These are phyloP conservation scores for Pyricularia sp. DNA, from an alignment of 2,329 filamentous ascomycete genomes.

Conservation along the genomic window DNA sequence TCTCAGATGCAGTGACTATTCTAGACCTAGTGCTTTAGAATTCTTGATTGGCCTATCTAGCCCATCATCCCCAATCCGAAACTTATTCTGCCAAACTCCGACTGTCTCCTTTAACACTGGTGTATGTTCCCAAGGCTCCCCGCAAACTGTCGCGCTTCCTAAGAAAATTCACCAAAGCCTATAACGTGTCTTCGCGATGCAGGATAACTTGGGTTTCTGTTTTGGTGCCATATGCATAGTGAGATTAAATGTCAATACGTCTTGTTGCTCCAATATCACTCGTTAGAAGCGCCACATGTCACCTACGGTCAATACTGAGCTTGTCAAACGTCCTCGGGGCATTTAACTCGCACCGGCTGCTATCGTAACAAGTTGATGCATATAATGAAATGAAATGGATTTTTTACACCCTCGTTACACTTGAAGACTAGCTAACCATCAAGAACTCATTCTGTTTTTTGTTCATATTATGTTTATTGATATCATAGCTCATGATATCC, in stretches of 20 bases:
- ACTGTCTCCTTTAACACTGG: too few species aligned
- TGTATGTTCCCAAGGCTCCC: neutral
- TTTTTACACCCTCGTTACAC: neutral
- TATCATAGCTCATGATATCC: neutral
- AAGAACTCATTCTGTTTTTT: neutral
- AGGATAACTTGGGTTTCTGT: too few species aligned
- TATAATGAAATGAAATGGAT: too few species aligned
- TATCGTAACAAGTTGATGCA: neutral
- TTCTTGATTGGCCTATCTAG: neutral
- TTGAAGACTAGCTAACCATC: too few species aligned
- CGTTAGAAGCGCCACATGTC: too few species aligned
- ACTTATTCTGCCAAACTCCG: neutral
- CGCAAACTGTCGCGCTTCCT: neutral
- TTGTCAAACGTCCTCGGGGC: too few species aligned
- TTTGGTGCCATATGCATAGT: too few species aligned
- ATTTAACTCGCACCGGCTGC: too few species aligned
- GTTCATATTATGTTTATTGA: neutral
- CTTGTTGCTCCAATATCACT: neutral
- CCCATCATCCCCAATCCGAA: neutral
- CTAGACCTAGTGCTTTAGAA: neutral
- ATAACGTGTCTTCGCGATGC: too few species aligned
- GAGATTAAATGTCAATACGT: too few species aligned
- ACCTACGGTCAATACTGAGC: too few species aligned
- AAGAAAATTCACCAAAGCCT: neutral
- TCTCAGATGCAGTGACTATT: neutral